A percentile compares a stretch with the other conserved stretches of the same genome.
Conservation (phyloP, 2,329 filamentous ascomycete species). For the Cryoendolithus antarcticus region DNA sequence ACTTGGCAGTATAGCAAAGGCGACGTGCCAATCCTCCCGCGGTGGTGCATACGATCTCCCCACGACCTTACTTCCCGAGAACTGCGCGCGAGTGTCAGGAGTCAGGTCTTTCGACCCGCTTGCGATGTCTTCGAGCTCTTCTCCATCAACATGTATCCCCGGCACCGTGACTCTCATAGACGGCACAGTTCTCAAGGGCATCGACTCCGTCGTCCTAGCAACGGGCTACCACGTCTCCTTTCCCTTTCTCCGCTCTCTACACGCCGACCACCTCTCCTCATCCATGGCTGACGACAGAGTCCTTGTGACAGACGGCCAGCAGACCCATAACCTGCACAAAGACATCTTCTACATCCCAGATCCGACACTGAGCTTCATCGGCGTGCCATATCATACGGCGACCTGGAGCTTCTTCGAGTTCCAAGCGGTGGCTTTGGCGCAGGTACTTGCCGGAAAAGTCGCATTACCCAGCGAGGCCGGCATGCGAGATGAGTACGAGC, state of each 20-base stretch:
- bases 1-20: slow-evolving; percentile 32
- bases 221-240: slow-evolving; percentile 59
- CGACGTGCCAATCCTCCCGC: slow-evolving; percentile 44
- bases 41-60: slow-evolving; percentile 50
- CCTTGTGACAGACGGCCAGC: slow-evolving; percentile 52
- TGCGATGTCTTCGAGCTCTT: not conserved
- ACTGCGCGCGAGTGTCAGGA: slow-evolving; percentile 40
- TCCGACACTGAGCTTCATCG: slow-evolving; percentile 50
- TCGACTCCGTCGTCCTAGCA: slow-evolving; percentile 51
- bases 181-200: slow-evolving; percentile 39
- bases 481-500: slow-evolving; percentile 32
- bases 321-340: slow-evolving; percentile 54
- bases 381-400: slow-evolving; percentile 52
- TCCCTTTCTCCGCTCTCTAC: slow-evolving; percentile 47
- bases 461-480: slow-evolving; percentile 32
- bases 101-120: slow-evolving; percentile 34
- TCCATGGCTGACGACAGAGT: slow-evolving; percentile 39
- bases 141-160: slow-evolving; percentile 27
- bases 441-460: slow-evolving; percentile 42
- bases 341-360: slow-evolving; percentile 62
- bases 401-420: slow-evolving; percentile 61
- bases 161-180: slow-evolving; percentile 41
- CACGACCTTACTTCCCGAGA: slow-evolving; percentile 40
- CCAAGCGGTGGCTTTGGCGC: slow-evolving; percentile 50
- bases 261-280: slow-evolving; percentile 31